A percentile compares a stretch with the other conserved stretches of the same genome.
Evolutionary conservation across 2,329 filamentous ascomycete species (phyloP).

Genomic region (Blastomyces parvus): DNA sequence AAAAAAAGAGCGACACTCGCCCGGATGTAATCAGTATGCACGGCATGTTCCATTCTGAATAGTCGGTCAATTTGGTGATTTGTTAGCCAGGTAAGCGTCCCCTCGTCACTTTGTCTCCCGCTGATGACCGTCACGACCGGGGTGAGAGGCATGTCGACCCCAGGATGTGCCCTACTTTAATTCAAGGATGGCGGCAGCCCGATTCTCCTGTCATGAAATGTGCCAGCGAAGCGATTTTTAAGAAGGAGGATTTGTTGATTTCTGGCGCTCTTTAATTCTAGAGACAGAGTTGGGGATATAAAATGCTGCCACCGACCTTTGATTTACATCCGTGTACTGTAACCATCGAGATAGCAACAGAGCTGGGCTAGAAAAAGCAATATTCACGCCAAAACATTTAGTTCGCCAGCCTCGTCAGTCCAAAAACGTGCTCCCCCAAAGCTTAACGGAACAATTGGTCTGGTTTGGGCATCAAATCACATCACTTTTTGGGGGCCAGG

Average conservation of each 20-base stretch:
- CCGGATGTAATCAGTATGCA: not conserved
- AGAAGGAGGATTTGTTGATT: not conserved
- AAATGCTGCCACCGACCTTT: not conserved
- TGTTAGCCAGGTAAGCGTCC: too few species aligned
- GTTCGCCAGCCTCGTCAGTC: not conserved
- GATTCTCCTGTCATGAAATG: too few species aligned
- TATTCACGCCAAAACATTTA: not conserved
- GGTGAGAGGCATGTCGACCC: too few species aligned
- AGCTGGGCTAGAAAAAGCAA: not conserved
- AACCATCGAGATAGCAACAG: not conserved
- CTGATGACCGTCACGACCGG: too few species aligned
- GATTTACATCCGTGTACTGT: too few species aligned
- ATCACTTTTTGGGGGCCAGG: not conserved
- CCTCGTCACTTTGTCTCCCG: too few species aligned
- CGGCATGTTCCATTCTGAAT: not conserved
- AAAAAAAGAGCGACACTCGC: not conserved
- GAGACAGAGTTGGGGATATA: not conserved
- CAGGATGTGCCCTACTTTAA: too few species aligned
- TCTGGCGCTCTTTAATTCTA: not conserved
- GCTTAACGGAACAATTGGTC: not conserved
- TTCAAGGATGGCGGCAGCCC: too few species aligned
- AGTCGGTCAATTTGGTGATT: not conserved
- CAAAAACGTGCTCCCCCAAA: not conserved
- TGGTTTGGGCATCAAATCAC: not conserved
- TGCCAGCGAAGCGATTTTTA: not conserved